These are phyloP conservation scores for Pistacia integerrima DNA, from an alignment of 345 rosid species.

Conservation along the genomic window DNA sequence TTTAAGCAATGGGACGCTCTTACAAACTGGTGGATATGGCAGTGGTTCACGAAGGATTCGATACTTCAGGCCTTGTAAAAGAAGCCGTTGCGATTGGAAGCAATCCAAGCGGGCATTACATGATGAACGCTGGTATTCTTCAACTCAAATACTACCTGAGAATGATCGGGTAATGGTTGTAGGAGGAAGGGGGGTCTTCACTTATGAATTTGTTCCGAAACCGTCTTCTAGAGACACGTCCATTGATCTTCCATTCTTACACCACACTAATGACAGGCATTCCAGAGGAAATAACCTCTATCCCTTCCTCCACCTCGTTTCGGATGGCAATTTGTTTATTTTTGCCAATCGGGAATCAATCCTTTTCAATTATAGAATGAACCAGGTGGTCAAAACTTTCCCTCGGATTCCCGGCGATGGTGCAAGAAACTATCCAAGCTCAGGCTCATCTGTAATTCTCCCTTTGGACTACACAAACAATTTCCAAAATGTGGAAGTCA, in stretches of 20 bases:
- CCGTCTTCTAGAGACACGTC: constrained; percentile 18
- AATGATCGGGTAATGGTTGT: constrained; percentile 37
- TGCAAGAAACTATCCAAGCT: constrained; percentile 60
- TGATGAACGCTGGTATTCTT: constrained; percentile 38
- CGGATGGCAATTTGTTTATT: constrained; percentile 51
- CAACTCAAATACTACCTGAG: constrained; percentile 42
- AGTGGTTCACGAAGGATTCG: constrained; percentile 27
- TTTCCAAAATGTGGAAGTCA: constrained; percentile 41
- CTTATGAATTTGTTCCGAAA: constrained; percentile 42
- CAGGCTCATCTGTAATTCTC: constrained; percentile 53
- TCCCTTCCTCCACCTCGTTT: constrained; percentile 64
- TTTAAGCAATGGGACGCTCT: constrained; percentile 40
- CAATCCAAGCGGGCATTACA: constrained; percentile 21
- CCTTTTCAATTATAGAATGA: constrained; percentile 36
- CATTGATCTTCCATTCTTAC: constrained; percentile 48
- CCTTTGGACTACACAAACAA: constrained; percentile 30
- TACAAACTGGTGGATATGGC: constrained; percentile 47
- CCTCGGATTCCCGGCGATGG: constrained; percentile 54
- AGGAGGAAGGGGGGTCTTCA: constrained; percentile 40
- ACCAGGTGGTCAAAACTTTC: constrained; percentile 36
- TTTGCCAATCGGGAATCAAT: constrained; percentile 55
- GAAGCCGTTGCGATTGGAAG: constrained; percentile 35
- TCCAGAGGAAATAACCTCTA: constrained; percentile 53
- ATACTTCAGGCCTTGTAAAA: constrained; percentile 29
- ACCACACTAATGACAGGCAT: constrained; percentile 24